A percentile compares a stretch with the other conserved stretches of the same genome.
phyloP scores from a whole-genome alignment of 305 asterid species.

The Fraxinus ornus region DNA sequence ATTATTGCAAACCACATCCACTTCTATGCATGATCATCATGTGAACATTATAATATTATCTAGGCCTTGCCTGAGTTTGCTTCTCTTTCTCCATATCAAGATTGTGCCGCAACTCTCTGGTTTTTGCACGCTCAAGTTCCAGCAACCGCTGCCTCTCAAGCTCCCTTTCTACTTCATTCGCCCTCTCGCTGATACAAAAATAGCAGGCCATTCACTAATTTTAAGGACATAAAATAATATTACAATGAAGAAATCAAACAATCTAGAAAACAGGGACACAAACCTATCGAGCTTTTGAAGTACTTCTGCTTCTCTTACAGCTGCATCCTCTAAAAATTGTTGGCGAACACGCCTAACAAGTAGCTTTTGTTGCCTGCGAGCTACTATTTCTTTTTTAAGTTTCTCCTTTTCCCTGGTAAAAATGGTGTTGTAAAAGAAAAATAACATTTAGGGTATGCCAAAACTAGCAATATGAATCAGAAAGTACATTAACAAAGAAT shows the following conservation, averaged over 20 bases:
- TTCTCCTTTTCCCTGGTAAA: conserved; percentile 72
- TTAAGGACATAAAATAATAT: conserved; percentile 6
- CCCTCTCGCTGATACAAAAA: conserved; percentile 59
- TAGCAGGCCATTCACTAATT: conserved; percentile 8
- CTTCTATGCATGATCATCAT: conserved; percentile 4
- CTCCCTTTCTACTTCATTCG: conserved; percentile 83
- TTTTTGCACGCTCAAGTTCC: conserved; percentile 88
- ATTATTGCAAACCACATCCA: neutral
- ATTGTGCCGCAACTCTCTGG: conserved; percentile 85
- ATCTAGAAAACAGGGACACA: conserved; percentile 8
- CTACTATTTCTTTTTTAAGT: conserved; percentile 73
- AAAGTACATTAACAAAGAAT: conserved; percentile 14
- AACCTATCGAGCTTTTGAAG: conserved; percentile 88
- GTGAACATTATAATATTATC: conserved; percentile 22
- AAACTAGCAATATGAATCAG: conserved; percentile 7
- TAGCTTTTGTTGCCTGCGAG: conserved; percentile 86
- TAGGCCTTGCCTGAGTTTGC: conserved; percentile 77
- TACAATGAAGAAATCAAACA: conserved; percentile 10
- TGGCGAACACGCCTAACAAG: conserved; percentile 69
- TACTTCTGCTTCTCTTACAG: conserved; percentile 85
- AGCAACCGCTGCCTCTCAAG: conserved; percentile 77
- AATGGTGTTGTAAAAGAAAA: conserved; percentile 19
- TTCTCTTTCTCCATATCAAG: conserved; percentile 97
- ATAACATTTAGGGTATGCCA: conserved; percentile 6
- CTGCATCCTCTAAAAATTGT: conserved; percentile 76